Evolutionary conservation across 345 rosid genomes (phyloP), one percentile per base, ranked within the genome.

Genomic region (Cardamine occulta): DNA sequence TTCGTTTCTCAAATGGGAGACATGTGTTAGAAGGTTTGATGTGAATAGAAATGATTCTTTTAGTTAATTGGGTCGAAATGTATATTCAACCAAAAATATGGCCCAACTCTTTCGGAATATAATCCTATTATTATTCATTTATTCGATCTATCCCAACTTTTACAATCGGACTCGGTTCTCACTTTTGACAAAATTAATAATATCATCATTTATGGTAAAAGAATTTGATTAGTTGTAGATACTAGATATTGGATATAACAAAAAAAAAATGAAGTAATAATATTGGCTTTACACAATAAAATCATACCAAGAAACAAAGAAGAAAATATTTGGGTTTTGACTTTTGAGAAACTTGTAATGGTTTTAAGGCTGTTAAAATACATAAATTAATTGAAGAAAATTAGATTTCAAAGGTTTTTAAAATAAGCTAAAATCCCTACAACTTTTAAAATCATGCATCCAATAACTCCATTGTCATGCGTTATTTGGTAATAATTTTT

Each of bases 21-120:
- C 47, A 42, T 4, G 5, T 3, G 47, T 14, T 47, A 7, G 37
- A 14, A 14, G n/a, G 17, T 28, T 13, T 54, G 60, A n/a, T 55
- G 11, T 56, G 2, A 48, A 47, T 24, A 23, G 1, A 19, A 58
- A 19, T 10, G 9, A 6, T 4, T 44, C 2, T 19, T 58, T 29
- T 7, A 21, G 17, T 59, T 14, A 15, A 47, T 21, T 71, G 49
- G 75, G 58, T 59, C 37, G 35, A 59, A 59, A 15, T 59, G n/a
- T 70, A 19, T 32, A 19, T 31, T 5, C n/a, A 31, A 21, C 58
- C 3, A 60, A 48, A 47, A 5, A 23, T 15, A 60, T 10, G 49
- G 68, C 68, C 59, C 68, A 60, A 10, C 37, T 71, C 59, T 60
- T 45, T 2, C 10, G 47, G 48, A 61, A 49, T 37, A 21, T 29